Evolutionary conservation across 2,329 filamentous ascomycete species (phyloP).

Genomic region (Beauveria scarabaeidicola): DNA sequence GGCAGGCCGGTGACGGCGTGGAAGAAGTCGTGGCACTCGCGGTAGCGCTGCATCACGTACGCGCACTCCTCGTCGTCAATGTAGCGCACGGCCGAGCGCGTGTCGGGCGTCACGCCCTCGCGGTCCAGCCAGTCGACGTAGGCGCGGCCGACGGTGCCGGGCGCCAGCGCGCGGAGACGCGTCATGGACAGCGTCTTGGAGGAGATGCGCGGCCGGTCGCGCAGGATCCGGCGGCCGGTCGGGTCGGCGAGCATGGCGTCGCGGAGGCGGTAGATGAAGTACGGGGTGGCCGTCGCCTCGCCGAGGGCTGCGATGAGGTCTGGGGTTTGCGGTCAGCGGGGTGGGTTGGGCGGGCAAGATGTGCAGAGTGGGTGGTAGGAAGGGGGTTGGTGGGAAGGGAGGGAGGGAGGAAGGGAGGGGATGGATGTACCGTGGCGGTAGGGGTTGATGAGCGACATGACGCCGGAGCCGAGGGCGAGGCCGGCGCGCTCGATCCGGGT

Average conservation of each 20-base stretch:
- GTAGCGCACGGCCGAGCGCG: constrained; percentile 71
- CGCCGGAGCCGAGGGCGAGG: constrained; percentile 56
- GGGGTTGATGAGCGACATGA: constrained; percentile 62
- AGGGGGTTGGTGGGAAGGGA: neutral
- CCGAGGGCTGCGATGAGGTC: constrained; percentile 93
- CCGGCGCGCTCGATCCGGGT: constrained; percentile 67
- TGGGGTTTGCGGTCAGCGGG: constrained; percentile 23
- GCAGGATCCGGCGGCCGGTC: constrained; percentile 84
- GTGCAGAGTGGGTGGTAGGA: too few relatives aligned
- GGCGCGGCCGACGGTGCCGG: constrained; percentile 66
- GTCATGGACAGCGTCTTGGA: constrained; percentile 61
- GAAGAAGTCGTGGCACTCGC: constrained; percentile 96
- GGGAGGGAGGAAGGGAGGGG: too few relatives aligned
- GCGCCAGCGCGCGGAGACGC: constrained; percentile 62
- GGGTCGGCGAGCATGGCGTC: constrained; percentile 79
- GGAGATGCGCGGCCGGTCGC: constrained; percentile 80
- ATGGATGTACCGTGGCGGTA: constrained; percentile 58
- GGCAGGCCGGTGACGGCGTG: constrained; percentile 89
- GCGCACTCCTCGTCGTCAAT: constrained; percentile 94
- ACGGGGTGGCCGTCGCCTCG: constrained; percentile 88
- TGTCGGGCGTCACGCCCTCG: constrained; percentile 89
- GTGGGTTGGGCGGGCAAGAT: too few relatives aligned
- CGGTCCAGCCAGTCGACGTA: constrained; percentile 90
- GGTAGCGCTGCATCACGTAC: constrained; percentile 97
- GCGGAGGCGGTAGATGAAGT: constrained; percentile 87